Percentiles rank a stretch among this genome's conserved stretches.
phyloP scores from a whole-genome alignment of 441 rosid genomes.

The Gossypium schwendimanii region DNA sequence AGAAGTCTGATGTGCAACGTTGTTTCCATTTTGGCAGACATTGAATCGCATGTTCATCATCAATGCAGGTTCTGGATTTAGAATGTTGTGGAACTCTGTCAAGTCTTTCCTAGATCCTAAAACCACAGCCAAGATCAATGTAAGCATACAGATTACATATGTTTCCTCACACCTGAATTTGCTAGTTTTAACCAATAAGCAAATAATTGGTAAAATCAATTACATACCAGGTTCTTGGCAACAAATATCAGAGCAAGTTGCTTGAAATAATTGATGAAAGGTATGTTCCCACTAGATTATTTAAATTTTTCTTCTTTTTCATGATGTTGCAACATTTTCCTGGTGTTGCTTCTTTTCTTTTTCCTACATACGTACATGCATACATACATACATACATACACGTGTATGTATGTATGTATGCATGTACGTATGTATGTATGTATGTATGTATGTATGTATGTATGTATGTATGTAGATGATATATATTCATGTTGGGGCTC shows the following conservation, averaged over 20 bases:
- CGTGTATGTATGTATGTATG: too few species aligned
- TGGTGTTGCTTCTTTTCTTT: neutral
- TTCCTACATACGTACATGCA: neutral
- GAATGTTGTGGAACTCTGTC: slow-evolving; percentile 84
- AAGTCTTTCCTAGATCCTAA: slow-evolving; percentile 91
- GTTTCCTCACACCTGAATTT: neutral
- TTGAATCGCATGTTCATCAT: slow-evolving; percentile 89
- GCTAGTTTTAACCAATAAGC: neutral
- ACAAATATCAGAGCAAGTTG: slow-evolving; percentile 76
- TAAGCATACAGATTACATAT: slow-evolving; percentile 22
- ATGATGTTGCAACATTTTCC: neutral
- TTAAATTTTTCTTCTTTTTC: neutral
- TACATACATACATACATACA: too few species aligned
- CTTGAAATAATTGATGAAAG: slow-evolving; percentile 77
- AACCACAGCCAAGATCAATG: slow-evolving; percentile 83
- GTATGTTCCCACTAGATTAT: slow-evolving; percentile 24
- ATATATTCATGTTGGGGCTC: neutral
- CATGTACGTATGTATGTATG: too few species aligned
- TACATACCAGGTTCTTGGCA: slow-evolving; percentile 65
- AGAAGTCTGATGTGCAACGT: slow-evolving; percentile 4
- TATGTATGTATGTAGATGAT: too few species aligned
- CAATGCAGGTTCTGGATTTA: slow-evolving; percentile 91
- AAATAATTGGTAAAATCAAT: slow-evolving; percentile 12
- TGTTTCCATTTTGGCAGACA: slow-evolving; percentile 38
- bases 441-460: too few species aligned